A percentile compares a stretch with the other conserved stretches of the same genome.
These are phyloP conservation scores for Urostyla sp. DNA, from an alignment of 73 alveolate species.

Conservation along the genomic window DNA sequence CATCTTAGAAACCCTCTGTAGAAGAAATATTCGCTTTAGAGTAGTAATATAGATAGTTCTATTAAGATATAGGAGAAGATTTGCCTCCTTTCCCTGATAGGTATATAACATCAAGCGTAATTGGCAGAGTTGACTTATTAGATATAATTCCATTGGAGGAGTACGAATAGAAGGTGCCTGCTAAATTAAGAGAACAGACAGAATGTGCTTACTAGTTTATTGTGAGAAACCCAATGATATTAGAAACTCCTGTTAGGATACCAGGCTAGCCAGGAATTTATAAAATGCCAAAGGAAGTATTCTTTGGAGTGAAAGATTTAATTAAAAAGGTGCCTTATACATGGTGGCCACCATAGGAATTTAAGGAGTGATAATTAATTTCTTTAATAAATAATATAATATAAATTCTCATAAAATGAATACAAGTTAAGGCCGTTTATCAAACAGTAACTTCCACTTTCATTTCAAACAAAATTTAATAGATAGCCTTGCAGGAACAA, in stretches of 20 bases:
- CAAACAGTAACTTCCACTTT: conserved; percentile 5
- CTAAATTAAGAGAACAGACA: conserved; percentile 71
- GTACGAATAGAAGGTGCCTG: conserved; percentile 64
- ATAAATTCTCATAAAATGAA: neutral
- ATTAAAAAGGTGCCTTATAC: conserved; percentile 46
- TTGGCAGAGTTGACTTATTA: conserved; percentile 85
- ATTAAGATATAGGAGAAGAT: conserved; percentile 41
- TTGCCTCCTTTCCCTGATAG: conserved; percentile 81
- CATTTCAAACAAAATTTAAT: neutral
- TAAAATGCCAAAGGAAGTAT: conserved; percentile 47
- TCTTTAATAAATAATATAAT: conserved; percentile 28
- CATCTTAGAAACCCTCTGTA: conserved; percentile 72
- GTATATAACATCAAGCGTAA: conserved; percentile 78
- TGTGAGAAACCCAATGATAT: conserved; percentile 75
- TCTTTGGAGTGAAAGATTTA: conserved; percentile 64
- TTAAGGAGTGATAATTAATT: conserved; percentile 21
- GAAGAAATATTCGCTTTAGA: conserved; percentile 70
- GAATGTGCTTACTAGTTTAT: conserved; percentile 73
- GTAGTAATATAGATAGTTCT: conserved; percentile 60
- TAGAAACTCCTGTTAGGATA: conserved; percentile 80
- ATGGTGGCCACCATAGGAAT: conserved; percentile 77
- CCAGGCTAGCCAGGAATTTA: conserved; percentile 70
- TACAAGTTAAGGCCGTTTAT: conserved; percentile 32
- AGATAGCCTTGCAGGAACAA: conserved; percentile 33
- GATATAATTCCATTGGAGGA: conserved; percentile 75